Evolutionary conservation across 331 rosid species (phyloP).

Genomic region (Quercus phellos): DNA sequence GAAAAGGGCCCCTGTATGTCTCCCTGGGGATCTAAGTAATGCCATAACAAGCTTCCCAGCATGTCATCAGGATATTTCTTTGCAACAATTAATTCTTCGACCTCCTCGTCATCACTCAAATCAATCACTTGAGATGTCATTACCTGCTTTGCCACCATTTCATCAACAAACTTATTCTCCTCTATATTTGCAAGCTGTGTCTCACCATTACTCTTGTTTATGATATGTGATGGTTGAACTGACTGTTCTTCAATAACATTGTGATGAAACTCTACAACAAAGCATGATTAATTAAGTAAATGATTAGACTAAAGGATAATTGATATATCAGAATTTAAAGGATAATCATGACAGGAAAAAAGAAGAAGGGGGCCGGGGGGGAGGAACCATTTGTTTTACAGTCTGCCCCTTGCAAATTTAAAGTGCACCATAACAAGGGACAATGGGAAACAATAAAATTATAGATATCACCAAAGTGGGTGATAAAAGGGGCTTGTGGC

Average conservation of each 20-base stretch:
- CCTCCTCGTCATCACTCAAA: slow-evolving; percentile 48
- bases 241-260: slow-evolving; percentile 24
- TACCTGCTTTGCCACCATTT: slow-evolving; percentile 9
- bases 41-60: slow-evolving; percentile 38
- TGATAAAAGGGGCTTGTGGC: neutral
- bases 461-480: neutral
- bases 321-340: neutral
- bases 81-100: slow-evolving; percentile 16
- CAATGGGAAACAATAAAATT: neutral
- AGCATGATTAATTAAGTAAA: neutral
- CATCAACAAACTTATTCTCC: slow-evolving; percentile 12
- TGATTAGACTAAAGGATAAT: neutral
- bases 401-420: neutral
- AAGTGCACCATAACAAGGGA: neutral
- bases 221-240: slow-evolving; percentile 15
- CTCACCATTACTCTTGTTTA: slow-evolving; percentile 4
- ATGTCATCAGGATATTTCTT: slow-evolving; percentile 16
- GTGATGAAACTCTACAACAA: slow-evolving; percentile 38
- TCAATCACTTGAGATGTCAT: slow-evolving; percentile 36
- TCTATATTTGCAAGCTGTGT: slow-evolving; percentile 17
- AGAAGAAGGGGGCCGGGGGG: too few species aligned
- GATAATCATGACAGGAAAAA: neutral
- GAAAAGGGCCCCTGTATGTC: slow-evolving; percentile 77
- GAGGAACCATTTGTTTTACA: too few species aligned
- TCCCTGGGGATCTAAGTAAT: slow-evolving; percentile 71